These are phyloP conservation scores for Quercus berberidifolia DNA, from an alignment of 306 rosid species.

Conservation along the genomic window DNA sequence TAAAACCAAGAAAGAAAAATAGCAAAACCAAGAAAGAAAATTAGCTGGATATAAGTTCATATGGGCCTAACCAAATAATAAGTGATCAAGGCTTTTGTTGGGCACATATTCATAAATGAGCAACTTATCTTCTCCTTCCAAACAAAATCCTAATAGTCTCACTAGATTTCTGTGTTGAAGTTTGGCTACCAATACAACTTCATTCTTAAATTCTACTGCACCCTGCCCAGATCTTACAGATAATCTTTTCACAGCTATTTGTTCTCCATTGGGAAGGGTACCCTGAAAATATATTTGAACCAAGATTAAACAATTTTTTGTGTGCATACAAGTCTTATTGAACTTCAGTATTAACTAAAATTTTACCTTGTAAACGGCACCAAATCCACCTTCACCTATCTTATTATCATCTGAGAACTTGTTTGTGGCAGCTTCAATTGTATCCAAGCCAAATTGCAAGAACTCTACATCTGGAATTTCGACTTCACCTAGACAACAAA, in stretches of 20 bases:
- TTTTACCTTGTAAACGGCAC: slow-evolving; percentile 48
- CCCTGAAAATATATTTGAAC: slow-evolving; percentile 40
- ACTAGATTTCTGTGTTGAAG: slow-evolving; percentile 80
- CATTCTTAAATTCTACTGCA: slow-evolving; percentile 58
- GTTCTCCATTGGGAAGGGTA: slow-evolving; percentile 39
- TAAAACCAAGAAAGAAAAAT: no score
- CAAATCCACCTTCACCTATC: slow-evolving; percentile 60
- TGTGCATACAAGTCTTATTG: background rate
- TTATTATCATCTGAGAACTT: slow-evolving; percentile 34
- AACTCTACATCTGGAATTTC: slow-evolving; percentile 30
- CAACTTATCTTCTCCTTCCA: slow-evolving; percentile 45
- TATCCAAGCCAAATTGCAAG: slow-evolving; percentile 35
- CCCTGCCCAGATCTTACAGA: slow-evolving; percentile 56
- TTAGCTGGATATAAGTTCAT: background rate
- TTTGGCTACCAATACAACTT: slow-evolving; percentile 55
- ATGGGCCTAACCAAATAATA: slow-evolving; percentile 49
- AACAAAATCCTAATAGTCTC: slow-evolving; percentile 58
- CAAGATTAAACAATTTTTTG: background rate
- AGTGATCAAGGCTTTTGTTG: slow-evolving; percentile 55
- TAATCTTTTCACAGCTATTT: slow-evolving; percentile 67
- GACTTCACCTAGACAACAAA: slow-evolving; percentile 15
- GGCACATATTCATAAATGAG: slow-evolving; percentile 69
- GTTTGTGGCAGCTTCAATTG: slow-evolving; percentile 41
- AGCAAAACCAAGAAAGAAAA: background rate
- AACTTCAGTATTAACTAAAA: background rate